A percentile compares a stretch with the other conserved stretches of the same genome.
Evolutionary conservation across 2,329 filamentous ascomycete genomes (phyloP).

Genomic region (Talaromyces sp.): DNA sequence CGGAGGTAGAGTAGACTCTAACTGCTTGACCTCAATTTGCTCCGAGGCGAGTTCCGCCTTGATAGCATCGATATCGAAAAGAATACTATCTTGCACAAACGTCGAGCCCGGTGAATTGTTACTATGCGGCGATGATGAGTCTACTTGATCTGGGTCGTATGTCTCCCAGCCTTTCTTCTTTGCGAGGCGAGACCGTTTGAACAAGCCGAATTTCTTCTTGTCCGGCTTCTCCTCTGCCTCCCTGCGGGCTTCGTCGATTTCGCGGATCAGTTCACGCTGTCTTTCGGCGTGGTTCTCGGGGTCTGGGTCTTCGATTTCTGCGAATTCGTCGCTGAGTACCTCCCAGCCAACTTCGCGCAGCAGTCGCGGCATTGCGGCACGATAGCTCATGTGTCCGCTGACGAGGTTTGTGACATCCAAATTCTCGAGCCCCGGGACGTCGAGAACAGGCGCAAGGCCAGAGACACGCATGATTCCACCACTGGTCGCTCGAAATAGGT

Average conservation of each 20-base stretch:
- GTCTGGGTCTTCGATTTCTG: slow-evolving; percentile 94
- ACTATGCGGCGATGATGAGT: slow-evolving; percentile 24
- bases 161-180: slow-evolving; percentile 92
- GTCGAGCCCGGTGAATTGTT: slow-evolving; percentile 20
- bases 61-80: slow-evolving; percentile 96
- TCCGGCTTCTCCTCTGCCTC: slow-evolving; percentile 77
- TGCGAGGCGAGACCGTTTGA: slow-evolving; percentile 68
- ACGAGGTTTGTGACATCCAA: slow-evolving; percentile 82
- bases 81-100: slow-evolving; percentile 49
- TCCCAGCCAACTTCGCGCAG: slow-evolving; percentile 85
- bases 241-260: slow-evolving; percentile 90
- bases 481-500: slow-evolving; percentile 89
- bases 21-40: slow-evolving; percentile 67
- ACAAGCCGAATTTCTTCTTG: slow-evolving; percentile 69
- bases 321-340: slow-evolving; percentile 89
- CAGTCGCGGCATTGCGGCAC: slow-evolving; percentile 82
- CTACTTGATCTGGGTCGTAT: slow-evolving; percentile 64
- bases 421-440: slow-evolving; percentile 79
- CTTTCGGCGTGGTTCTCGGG: slow-evolving; percentile 85
- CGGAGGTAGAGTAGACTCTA: slow-evolving; percentile 82
- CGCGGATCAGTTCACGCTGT: slow-evolving; percentile 89
- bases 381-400: slow-evolving; percentile 93
- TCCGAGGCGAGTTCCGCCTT: slow-evolving; percentile 76
- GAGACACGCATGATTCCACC: slow-evolving; percentile 87
- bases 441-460: slow-evolving; percentile 72